These are phyloP conservation scores for Closterium sp. DNA, from an alignment of 139 green algal genomes.

Conservation along the genomic window DNA sequence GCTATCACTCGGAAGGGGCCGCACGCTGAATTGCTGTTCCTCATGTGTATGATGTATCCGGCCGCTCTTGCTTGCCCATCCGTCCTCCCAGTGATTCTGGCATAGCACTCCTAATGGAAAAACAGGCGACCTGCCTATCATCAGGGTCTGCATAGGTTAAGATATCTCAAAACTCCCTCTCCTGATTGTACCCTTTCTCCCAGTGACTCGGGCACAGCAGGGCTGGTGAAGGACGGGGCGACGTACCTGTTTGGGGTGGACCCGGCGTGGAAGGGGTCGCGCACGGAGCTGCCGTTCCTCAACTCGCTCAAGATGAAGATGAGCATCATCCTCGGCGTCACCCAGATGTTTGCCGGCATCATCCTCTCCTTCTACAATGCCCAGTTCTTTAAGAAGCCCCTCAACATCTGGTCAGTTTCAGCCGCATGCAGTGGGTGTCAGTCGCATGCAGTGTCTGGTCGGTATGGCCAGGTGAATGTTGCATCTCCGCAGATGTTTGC, in stretches of 20 bases:
- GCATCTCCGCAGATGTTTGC: slow-evolving; percentile 75
- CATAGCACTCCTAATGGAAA: too few species aligned
- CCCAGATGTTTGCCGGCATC: slow-evolving; percentile 96
- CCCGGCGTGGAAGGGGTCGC: slow-evolving; percentile 91
- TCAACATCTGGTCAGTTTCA: slow-evolving; percentile 71
- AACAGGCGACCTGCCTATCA: too few species aligned
- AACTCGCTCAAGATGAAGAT: slow-evolving; percentile 99
- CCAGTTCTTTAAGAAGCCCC: slow-evolving; percentile 75
- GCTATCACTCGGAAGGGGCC: too few species aligned
- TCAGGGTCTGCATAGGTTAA: too few species aligned
- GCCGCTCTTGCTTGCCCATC: too few species aligned
- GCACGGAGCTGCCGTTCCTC: slow-evolving; percentile 91
- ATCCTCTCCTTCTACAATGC: slow-evolving; percentile 90
- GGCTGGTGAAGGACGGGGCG: slow-evolving; percentile 49
- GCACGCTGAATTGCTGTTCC: too few species aligned
- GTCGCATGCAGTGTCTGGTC: too few species aligned
- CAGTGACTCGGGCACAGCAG: slow-evolving; percentile 53
- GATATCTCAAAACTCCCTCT: too few species aligned
- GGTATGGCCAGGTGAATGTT: too few species aligned
- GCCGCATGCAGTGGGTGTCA: neutral
- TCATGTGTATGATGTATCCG: too few species aligned
- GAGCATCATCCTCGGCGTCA: slow-evolving; percentile 87
- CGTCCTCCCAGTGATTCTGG: too few species aligned
- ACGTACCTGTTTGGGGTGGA: slow-evolving; percentile 90
- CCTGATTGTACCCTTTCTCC: neutral